Percentiles rank a stretch among this genome's conserved stretches.
These are phyloP conservation scores for Apiospora rasikravindrae DNA, from an alignment of 2,329 filamentous ascomycete genomes.

Conservation along the genomic window DNA sequence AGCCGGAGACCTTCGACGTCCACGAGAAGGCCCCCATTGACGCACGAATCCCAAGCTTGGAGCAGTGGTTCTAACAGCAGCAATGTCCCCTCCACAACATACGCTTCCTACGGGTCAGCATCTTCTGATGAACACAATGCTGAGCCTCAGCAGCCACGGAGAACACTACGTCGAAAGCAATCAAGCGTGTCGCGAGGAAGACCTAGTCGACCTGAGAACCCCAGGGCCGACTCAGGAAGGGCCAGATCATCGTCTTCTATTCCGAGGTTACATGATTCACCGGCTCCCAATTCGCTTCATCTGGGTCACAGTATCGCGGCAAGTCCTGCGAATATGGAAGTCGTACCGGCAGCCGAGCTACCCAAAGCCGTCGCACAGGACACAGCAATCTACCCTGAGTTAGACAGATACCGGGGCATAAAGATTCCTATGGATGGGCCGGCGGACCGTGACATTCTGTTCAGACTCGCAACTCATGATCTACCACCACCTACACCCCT, in stretches of 20 bases:
- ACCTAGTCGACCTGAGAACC: constrained; percentile 39
- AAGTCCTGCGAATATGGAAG: constrained; percentile 50
- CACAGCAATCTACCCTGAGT: constrained; percentile 61
- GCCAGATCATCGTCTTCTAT: constrained; percentile 51
- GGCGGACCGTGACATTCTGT: constrained; percentile 52
- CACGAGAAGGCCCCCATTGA: constrained; percentile 41
- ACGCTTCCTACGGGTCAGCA: constrained; percentile 16
- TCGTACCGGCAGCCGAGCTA: constrained; percentile 49
- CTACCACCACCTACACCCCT: constrained; percentile 71
- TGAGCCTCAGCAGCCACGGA: constrained; percentile 42
- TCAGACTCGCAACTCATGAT: constrained; percentile 66
- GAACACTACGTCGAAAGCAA: constrained; percentile 56
- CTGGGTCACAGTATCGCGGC: constrained; percentile 49
- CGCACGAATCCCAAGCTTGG: constrained; percentile 48
- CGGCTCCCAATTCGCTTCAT: constrained; percentile 43
- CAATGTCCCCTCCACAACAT: constrained; percentile 41
- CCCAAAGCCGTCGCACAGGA: constrained; percentile 45
- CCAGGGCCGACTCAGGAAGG: constrained; percentile 43
- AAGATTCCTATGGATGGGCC: constrained; percentile 44
- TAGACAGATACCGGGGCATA: constrained; percentile 64
- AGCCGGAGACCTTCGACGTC: constrained; percentile 31
- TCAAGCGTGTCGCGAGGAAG: constrained; percentile 50
- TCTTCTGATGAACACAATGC: constrained; percentile 37
- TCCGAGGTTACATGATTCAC: constrained; percentile 43
- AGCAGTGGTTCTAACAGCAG: constrained; percentile 44